A percentile compares a stretch with the other conserved stretches of the same genome.
These are phyloP conservation scores for Lotus japonicus DNA, from an alignment of 306 rosid species.

Conservation along the genomic window DNA sequence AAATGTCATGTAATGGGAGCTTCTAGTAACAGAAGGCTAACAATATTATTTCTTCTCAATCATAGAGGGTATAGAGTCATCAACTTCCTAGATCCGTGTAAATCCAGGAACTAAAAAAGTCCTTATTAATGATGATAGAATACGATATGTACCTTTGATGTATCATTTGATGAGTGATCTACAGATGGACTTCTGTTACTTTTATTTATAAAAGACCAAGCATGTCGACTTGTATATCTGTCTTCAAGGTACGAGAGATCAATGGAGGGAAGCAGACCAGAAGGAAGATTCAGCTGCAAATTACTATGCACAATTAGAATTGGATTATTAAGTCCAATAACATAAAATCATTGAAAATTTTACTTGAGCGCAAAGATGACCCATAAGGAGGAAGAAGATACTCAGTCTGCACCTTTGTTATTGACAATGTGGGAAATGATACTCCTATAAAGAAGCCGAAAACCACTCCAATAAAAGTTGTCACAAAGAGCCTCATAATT, in stretches of 20 bases:
- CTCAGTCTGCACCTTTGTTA: constrained; percentile 60
- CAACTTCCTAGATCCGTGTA: constrained; percentile 12
- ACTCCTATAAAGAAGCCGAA: constrained; percentile 90
- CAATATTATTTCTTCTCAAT: background rate
- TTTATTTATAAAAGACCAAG: constrained; percentile 39
- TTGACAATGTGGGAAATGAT: constrained; percentile 77
- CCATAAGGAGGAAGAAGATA: constrained; percentile 6
- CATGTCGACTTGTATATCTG: constrained; percentile 40
- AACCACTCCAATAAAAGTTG: constrained; percentile 77
- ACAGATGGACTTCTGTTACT: constrained; percentile 27
- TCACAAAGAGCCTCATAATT: constrained; percentile 70
- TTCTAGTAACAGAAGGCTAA: background rate
- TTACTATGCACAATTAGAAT: constrained; percentile 12
- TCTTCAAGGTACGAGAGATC: constrained; percentile 49
- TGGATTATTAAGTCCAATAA: constrained; percentile 11
- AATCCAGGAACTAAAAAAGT: background rate
- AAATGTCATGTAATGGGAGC: background rate
- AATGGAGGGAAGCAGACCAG: constrained; percentile 67
- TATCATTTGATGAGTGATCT: constrained; percentile 37
- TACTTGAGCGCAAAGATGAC: constrained; percentile 9
- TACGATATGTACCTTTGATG: constrained; percentile 55
- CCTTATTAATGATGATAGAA: background rate
- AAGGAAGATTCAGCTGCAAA: constrained; percentile 74
- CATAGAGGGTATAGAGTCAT: background rate
- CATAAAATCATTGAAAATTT: background rate